Percentiles rank a stretch among this genome's conserved stretches.
Evolutionary conservation across 73 alveolate genomes (phyloP).

Genomic region (Effrenium voratum): DNA sequence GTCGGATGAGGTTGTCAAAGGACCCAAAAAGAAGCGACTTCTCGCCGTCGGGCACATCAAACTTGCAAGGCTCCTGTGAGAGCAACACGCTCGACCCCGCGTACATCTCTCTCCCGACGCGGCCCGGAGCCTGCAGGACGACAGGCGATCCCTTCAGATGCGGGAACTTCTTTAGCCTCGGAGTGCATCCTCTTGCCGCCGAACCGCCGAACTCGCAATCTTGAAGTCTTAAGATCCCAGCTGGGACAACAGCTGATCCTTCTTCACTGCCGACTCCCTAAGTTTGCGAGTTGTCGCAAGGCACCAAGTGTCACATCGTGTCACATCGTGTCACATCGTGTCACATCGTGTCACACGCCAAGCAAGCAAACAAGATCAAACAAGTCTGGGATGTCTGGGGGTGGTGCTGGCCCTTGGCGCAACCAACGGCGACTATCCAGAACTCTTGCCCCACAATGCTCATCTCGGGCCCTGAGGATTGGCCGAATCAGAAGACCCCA

Average conservation of each 20-base stretch:
- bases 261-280: constrained; percentile 49
- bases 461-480: background rate
- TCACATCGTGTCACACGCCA: too few relatives aligned
- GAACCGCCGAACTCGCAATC: background rate
- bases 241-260: constrained; percentile 46
- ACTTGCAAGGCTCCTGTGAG: constrained; percentile 60
- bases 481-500: background rate
- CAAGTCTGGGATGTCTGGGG: background rate
- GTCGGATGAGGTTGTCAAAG: constrained; percentile 89
- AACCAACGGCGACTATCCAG: constrained; percentile 86
- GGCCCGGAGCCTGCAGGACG: constrained; percentile 47
- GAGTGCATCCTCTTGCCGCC: background rate
- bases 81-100: background rate
- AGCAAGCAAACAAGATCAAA: too few relatives aligned
- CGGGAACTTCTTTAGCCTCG: constrained; percentile 58
- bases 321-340: too few relatives aligned
- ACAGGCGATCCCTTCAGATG: constrained; percentile 26
- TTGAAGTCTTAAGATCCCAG: background rate
- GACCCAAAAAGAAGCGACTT: constrained; percentile 63
- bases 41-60: constrained; percentile 83
- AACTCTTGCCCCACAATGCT: constrained; percentile 92
- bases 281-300: too few relatives aligned
- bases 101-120: background rate
- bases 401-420: constrained; percentile 55
- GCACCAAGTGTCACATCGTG: too few relatives aligned